These are phyloP conservation scores for Aethionema arabicum DNA, from an alignment of 345 rosid species.

Conservation along the genomic window DNA sequence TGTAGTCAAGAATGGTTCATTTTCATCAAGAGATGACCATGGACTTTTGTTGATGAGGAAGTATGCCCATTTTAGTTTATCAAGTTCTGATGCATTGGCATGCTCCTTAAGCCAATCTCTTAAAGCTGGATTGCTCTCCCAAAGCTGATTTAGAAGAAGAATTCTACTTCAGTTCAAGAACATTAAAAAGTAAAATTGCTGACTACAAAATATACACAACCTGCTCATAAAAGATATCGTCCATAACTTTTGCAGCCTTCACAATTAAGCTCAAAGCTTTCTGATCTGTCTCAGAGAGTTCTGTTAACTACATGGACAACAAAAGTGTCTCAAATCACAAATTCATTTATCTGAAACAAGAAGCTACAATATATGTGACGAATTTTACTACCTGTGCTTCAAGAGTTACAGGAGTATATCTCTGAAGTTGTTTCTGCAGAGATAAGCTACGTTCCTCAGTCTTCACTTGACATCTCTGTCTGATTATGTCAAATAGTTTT, in stretches of 20 bases:
- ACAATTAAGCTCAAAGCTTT: conserved; percentile 62
- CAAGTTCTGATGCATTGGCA: conserved; percentile 63
- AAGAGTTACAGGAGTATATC: conserved; percentile 77
- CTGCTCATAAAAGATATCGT: conserved; percentile 82
- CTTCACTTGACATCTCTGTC: conserved; percentile 64
- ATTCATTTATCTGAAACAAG: conserved; percentile 9
- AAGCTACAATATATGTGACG: conserved; percentile 4
- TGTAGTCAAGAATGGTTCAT: conserved; percentile 79
- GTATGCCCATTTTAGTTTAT: conserved; percentile 69
- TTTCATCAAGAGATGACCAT: conserved; percentile 95
- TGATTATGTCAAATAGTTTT: conserved; percentile 65
- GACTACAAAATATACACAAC: no score
- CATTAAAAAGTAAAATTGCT: no score
- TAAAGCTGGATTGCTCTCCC: conserved; percentile 78
- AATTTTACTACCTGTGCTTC: conserved; percentile 57
- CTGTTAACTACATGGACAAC: conserved; percentile 57
- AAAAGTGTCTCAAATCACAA: conserved; percentile 12
- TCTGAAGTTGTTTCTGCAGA: conserved; percentile 68
- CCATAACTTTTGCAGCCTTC: conserved; percentile 78
- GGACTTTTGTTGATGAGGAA: conserved; percentile 86
- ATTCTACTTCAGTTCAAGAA: conserved; percentile 14
- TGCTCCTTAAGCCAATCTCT: conserved; percentile 82
- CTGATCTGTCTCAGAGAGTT: conserved; percentile 63
- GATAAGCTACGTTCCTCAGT: conserved; percentile 49
- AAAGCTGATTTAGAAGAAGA: conserved; percentile 49